phyloP scores from a whole-genome alignment of 2,329 filamentous ascomycete genomes.

The Xylaria sp. region DNA sequence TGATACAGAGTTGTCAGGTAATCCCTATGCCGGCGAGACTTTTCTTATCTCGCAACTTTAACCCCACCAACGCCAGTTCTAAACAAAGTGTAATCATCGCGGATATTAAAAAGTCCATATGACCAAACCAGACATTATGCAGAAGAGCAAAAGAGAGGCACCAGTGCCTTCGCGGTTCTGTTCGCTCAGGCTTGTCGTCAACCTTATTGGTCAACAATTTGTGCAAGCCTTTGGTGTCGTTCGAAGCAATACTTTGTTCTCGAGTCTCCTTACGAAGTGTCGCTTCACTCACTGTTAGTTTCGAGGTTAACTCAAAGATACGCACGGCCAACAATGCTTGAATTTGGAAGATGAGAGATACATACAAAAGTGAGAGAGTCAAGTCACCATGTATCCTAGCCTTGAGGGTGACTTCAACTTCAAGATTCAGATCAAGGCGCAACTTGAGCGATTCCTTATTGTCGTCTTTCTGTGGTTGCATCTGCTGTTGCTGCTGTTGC shows the following conservation, averaged over 20 bases:
- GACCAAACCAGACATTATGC: not conserved
- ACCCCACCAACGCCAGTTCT: not conserved
- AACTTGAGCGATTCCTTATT: slow-evolving; percentile 69
- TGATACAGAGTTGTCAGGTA: not conserved
- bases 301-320: not conserved
- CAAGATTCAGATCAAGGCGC: slow-evolving; percentile 78
- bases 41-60: not conserved
- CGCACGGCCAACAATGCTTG: not conserved
- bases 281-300: slow-evolving; percentile 17
- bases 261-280: slow-evolving; percentile 16
- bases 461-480: slow-evolving; percentile 29
- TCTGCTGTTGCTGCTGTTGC: slow-evolving; percentile 33
- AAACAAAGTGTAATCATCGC: not conserved
- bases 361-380: slow-evolving; percentile 50
- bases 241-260: not conserved
- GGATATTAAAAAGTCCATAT: not conserved
- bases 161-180: not conserved
- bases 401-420: slow-evolving; percentile 85
- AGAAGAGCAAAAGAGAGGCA: not conserved
- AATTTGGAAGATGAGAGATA: slow-evolving; percentile 23
- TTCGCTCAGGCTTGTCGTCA: too few relatives aligned
- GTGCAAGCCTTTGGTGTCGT: not conserved
- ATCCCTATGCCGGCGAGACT: not conserved
- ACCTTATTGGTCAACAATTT: not conserved
- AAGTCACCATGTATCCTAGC: slow-evolving; percentile 85